Base-by-base conservation (phyloP, 2,329 filamentous ascomycete species). In the Monosporascus sp. region DNA sequence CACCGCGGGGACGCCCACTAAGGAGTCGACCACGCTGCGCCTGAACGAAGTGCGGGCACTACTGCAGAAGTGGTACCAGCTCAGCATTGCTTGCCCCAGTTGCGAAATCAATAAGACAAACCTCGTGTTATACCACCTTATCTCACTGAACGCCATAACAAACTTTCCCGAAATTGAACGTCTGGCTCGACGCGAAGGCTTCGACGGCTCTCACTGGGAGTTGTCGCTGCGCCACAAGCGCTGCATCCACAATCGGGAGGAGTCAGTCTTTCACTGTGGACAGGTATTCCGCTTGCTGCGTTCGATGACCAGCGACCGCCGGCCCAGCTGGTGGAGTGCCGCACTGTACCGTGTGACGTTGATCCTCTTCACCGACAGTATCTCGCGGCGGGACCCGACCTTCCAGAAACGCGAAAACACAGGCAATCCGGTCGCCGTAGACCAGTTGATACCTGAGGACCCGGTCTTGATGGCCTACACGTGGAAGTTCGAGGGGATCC, bases 311-410 rank as follows among this genome's bases (percentile, higher is more conserved):
- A 70, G 72, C 31, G 78, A 82, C 48, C 74, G 80, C 3, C 78
- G 84, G 22, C 86, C 86, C 6, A 80, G 78, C 38, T 90, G 86
- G 86, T 89, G 86, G 86, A 74, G 83, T n/a, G 80, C 78, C 2
- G 86, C 85, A 3, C 72, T 89, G 41, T 89, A 89, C 65, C 82
- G 87, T n/a, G 85, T 78, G 2, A 78, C 78, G 4, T 71, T 87
- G 52, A 78, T 85, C 41, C 71, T 86, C 2, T 87, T 84, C 84
- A 75, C 78, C 2, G 81, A 87, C 59, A 81, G 82, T 59, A 68
- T 86, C 52, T 74, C 72, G 6, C 75, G 77, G 53, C 73, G 78
- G 54, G 77, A 83, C 54, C 63, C 58, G 26, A 67, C 60, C 58
- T 70, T 74, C 58, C 68, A 70, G 55, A 64, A 63, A 52, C 53